phyloP scores from a whole-genome alignment of 768 basidiomycete genomes.

The Termitomyces sp. region DNA sequence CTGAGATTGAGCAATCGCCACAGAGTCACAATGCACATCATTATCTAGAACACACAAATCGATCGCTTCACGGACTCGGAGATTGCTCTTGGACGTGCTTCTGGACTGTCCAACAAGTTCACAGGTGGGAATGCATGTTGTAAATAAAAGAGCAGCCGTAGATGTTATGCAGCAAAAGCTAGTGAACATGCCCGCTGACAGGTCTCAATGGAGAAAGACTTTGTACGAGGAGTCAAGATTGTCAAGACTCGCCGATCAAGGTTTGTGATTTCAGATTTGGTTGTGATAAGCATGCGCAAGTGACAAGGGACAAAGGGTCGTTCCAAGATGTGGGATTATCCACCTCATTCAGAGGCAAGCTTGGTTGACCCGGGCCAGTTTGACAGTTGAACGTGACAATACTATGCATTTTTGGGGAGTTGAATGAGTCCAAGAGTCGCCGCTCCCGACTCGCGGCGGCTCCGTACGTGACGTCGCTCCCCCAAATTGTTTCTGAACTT shows the following conservation, averaged over 20 bases:
- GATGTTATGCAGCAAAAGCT: too few relatives aligned
- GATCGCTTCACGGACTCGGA: background rate
- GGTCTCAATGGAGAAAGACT: background rate
- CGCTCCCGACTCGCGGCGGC: too few relatives aligned
- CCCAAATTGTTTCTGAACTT: conserved; percentile 80
- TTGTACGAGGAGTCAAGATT: background rate
- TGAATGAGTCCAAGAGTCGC: too few relatives aligned
- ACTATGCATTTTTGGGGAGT: too few relatives aligned
- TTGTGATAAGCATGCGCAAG: too few relatives aligned
- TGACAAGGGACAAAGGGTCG: too few relatives aligned
- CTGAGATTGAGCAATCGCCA: background rate
- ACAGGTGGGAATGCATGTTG: background rate
- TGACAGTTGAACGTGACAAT: too few relatives aligned
- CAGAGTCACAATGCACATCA: background rate
- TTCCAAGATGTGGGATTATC: too few relatives aligned
- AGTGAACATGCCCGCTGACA: background rate
- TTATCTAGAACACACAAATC: background rate
- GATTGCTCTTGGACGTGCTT: background rate
- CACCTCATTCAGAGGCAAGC: too few relatives aligned
- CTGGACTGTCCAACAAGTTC: background rate
- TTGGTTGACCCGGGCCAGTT: too few relatives aligned
- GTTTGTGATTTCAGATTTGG: background rate
- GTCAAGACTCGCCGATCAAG: background rate
- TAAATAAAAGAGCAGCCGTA: background rate
- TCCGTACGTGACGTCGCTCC: conserved; percentile 82